phyloP scores from a whole-genome alignment of 2,329 filamentous ascomycete species.

The Microdochium nivale region DNA sequence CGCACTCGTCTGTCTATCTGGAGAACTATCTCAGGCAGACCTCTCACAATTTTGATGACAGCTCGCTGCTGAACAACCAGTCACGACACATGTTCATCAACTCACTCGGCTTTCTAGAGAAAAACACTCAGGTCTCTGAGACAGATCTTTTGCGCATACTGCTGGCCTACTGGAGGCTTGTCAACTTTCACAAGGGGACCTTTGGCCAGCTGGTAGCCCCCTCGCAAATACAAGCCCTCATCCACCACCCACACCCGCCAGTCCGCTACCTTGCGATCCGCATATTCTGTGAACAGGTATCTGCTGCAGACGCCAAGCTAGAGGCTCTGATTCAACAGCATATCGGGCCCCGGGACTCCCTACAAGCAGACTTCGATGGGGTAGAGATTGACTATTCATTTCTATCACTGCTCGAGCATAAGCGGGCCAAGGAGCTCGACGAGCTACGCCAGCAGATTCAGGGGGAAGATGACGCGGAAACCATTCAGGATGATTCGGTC shows the following conservation, averaged over 20 bases:
- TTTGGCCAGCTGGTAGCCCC: constrained; percentile 60
- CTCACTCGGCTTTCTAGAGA: constrained; percentile 13
- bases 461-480: constrained; percentile 13
- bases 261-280: constrained; percentile 77
- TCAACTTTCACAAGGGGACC: constrained; percentile 63
- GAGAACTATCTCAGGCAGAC: constrained; percentile 32
- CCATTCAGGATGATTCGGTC: constrained; percentile 10
- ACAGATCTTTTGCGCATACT: constrained; percentile 32
- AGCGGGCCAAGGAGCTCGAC: constrained; percentile 37
- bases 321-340: constrained; percentile 62
- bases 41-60: constrained; percentile 6
- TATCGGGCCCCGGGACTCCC: constrained; percentile 48
- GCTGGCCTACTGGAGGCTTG: constrained; percentile 67
- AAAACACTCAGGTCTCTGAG: constrained; percentile 4
- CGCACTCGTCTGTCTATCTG: constrained; percentile 68
- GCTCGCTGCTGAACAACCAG: constrained; percentile 5
- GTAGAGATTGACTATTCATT: constrained; percentile 71
- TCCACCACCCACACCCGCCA: constrained; percentile 47
- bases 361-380: constrained; percentile 69
- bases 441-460: constrained; percentile 28
- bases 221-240: constrained; percentile 58
- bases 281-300: constrained; percentile 70
- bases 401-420: constrained; percentile 48
- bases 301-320: constrained; percentile 69
- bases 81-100: constrained; percentile 14